Conservation (phyloP, 2,329 filamentous ascomycete genomes). For the Myriosclerotinia duriaeana region DNA sequence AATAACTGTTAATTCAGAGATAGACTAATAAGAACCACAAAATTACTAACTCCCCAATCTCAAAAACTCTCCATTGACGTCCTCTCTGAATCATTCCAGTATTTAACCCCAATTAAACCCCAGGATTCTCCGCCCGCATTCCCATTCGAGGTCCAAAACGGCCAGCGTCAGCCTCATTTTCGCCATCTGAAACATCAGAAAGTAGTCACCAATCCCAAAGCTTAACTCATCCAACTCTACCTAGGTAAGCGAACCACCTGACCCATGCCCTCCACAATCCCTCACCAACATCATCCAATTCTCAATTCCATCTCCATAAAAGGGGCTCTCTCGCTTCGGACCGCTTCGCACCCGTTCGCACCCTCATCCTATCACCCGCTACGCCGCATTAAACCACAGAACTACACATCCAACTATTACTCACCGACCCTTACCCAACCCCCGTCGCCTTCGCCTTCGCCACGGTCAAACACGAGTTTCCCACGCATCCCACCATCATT, state of each 20-base stretch:
- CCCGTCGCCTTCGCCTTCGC: background rate
- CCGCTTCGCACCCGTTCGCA: background rate
- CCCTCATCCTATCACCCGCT: background rate
- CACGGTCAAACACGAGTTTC: slow-evolving; percentile 6
- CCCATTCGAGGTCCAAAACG: background rate
- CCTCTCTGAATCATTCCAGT: background rate
- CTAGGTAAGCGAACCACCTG: background rate
- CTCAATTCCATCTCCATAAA: background rate
- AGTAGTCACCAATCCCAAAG: background rate
- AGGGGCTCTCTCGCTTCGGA: slow-evolving; percentile 7
- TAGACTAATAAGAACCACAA: background rate
- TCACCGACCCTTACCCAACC: background rate
- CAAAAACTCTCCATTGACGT: background rate
- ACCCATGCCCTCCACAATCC: background rate
- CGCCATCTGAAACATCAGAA: background rate
- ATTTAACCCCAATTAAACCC: background rate
- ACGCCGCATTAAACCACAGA: background rate
- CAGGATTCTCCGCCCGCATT: background rate
- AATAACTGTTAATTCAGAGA: background rate
- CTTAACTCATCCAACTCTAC: background rate
- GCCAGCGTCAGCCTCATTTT: background rate
- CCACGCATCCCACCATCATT: background rate
- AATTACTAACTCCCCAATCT: background rate
- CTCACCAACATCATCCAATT: background rate
- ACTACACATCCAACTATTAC: background rate